These are phyloP conservation scores for Fraxinus cuspidata DNA, from an alignment of 257 asterid species.

Conservation along the genomic window DNA sequence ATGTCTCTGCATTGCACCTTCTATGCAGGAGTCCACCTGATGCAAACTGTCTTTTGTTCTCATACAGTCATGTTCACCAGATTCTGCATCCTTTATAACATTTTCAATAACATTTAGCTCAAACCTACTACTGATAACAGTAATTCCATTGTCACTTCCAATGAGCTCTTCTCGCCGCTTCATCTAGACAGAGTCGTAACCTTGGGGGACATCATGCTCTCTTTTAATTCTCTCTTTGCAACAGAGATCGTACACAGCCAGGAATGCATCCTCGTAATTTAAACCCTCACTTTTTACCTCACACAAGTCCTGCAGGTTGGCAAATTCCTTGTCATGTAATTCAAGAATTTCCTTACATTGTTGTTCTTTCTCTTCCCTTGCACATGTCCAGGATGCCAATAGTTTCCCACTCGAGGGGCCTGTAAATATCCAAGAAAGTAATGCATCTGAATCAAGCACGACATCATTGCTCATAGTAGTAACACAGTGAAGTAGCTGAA, in stretches of 20 bases:
- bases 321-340: conserved; percentile 79
- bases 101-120: conserved; percentile 82
- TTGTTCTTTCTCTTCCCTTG: conserved; percentile 69
- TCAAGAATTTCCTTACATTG: conserved; percentile 70
- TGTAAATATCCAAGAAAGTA: conserved; percentile 79
- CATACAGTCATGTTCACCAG: conserved; percentile 42
- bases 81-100: conserved; percentile 84
- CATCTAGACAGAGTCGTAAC: conserved; percentile 73
- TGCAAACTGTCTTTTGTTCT: no score
- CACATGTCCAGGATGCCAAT: conserved; percentile 58
- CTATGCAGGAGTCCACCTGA: conserved; percentile 48
- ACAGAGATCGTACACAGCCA: conserved; percentile 77
- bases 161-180: conserved; percentile 73
- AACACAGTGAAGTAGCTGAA: conserved; percentile 36
- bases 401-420: conserved; percentile 76
- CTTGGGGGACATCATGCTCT: conserved; percentile 50
- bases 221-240: conserved; percentile 81
- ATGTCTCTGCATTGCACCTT: conserved; percentile 83
- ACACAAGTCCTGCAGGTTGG: conserved; percentile 70
- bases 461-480: conserved; percentile 40
- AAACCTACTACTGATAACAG: not conserved
- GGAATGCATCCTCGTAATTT: conserved; percentile 83
- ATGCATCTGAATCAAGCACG: conserved; percentile 67
- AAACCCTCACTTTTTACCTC: conserved; percentile 83
- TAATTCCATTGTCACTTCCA: conserved; percentile 56